A percentile compares a stretch with the other conserved stretches of the same genome.
phyloP scores from a whole-genome alignment of 176 grass and related monocot species.

The Zoysia japonica region DNA sequence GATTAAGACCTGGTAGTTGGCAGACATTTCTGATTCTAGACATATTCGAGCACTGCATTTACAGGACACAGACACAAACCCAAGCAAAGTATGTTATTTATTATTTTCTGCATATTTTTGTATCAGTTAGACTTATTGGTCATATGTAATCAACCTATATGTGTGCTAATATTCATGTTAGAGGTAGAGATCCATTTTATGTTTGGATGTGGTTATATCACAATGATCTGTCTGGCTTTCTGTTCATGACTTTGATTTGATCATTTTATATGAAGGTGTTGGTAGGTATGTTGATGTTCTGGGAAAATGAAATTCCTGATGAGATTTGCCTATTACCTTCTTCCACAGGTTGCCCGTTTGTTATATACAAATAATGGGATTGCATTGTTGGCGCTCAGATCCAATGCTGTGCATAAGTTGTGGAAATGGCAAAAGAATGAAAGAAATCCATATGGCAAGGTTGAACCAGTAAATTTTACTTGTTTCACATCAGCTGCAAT shows the following conservation, averaged over 20 bases:
- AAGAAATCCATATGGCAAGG: slow-evolving; percentile 92
- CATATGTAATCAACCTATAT: slow-evolving; percentile 16
- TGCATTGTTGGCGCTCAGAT: slow-evolving; percentile 80
- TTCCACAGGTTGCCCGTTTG: slow-evolving; percentile 75
- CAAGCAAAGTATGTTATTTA: slow-evolving; percentile 71
- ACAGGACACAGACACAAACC: slow-evolving; percentile 56
- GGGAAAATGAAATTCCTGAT: not conserved
- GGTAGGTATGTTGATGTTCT: slow-evolving; percentile 19
- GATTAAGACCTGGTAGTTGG: slow-evolving; percentile 82
- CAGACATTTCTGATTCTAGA: slow-evolving; percentile 75
- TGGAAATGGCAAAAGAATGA: slow-evolving; percentile 97
- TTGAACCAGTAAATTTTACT: slow-evolving; percentile 37
- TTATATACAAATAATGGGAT: slow-evolving; percentile 91
- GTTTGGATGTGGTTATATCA: not conserved
- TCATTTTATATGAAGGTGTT: not conserved
- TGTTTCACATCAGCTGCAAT: slow-evolving; percentile 25
- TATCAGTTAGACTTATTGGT: slow-evolving; percentile 19
- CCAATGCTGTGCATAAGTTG: slow-evolving; percentile 95
- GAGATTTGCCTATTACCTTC: slow-evolving; percentile 31
- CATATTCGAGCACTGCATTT: slow-evolving; percentile 79
- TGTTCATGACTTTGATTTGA: slow-evolving; percentile 5
- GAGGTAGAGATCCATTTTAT: not conserved
- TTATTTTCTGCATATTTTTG: not conserved
- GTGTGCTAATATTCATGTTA: slow-evolving; percentile 17
- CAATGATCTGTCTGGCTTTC: not conserved